These are phyloP conservation scores for Microbotryum violaceum DNA, from an alignment of 1,284 basidiomycete species.

Conservation along the genomic window DNA sequence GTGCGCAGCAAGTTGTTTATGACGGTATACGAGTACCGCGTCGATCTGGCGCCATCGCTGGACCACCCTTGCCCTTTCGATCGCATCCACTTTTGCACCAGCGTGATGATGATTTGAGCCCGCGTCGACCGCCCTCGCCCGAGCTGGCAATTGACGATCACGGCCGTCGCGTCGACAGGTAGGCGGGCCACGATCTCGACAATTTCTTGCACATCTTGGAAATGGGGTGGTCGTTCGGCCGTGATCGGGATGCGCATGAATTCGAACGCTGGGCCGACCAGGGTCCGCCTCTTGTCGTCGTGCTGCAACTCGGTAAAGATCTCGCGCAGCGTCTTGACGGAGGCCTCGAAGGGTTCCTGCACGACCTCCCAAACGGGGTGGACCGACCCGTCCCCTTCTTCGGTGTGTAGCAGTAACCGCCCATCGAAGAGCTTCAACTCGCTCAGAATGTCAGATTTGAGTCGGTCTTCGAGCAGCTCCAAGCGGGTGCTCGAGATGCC, in stretches of 20 bases:
- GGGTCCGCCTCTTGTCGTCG: slow-evolving; percentile 39
- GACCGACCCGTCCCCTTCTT: slow-evolving; percentile 78
- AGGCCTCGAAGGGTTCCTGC: slow-evolving; percentile 35
- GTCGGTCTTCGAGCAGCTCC: slow-evolving; percentile 82
- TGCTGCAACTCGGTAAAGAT: slow-evolving; percentile 61
- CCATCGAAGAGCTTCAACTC: slow-evolving; percentile 80
- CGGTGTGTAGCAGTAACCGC: slow-evolving; percentile 80
- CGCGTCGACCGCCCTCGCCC: slow-evolving; percentile 83
- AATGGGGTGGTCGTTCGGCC: slow-evolving; percentile 49
- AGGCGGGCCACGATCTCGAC: slow-evolving; percentile 75
- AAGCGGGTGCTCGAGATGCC: slow-evolving; percentile 82
- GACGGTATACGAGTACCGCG: slow-evolving; percentile 43
- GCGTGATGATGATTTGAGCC: slow-evolving; percentile 74
- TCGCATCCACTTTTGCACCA: slow-evolving; percentile 79
- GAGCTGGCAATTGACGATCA: slow-evolving; percentile 94
- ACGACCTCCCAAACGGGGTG: slow-evolving; percentile 95
- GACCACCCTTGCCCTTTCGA: slow-evolving; percentile 15
- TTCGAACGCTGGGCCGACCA: slow-evolving; percentile 52
- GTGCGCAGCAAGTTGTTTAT: slow-evolving; percentile 71
- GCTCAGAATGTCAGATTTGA: slow-evolving; percentile 78
- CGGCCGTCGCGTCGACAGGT: slow-evolving; percentile 61
- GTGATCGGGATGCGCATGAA: slow-evolving; percentile 90
- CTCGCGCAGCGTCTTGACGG: slow-evolving; percentile 75
- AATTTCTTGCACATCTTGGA: slow-evolving; percentile 45
- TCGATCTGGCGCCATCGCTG: background rate